phyloP scores from a whole-genome alignment of 306 rosid species.

The Quercus agrifolia region DNA sequence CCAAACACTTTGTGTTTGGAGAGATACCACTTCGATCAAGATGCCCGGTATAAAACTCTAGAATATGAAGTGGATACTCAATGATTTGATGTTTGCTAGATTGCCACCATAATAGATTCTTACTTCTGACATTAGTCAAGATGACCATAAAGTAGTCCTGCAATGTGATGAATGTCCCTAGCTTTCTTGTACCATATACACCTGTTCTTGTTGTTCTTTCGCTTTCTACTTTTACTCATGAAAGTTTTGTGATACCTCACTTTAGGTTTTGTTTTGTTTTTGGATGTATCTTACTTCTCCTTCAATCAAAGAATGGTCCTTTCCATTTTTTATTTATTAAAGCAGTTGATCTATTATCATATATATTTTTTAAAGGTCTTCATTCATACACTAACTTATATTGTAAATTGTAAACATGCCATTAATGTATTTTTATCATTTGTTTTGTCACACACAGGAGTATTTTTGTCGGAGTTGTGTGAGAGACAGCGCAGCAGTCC shows the following conservation, averaged over 20 bases:
- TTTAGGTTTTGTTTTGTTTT: background rate
- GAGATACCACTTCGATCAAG: too few species aligned
- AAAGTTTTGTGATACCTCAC: background rate
- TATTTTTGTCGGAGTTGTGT: conserved; percentile 64
- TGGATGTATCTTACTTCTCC: conserved; percentile 3
- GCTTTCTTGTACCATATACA: background rate
- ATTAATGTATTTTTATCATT: background rate
- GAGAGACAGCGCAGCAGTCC: conserved; percentile 54
- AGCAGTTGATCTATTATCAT: background rate
- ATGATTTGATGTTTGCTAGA: background rate
- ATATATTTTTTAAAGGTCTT: background rate
- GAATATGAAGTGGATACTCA: background rate
- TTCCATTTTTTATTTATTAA: background rate
- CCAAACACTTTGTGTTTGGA: too few species aligned
- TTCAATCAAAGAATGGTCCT: conserved; percentile 12
- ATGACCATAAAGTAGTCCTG: background rate
- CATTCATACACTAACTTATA: too few species aligned
- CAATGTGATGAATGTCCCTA: background rate
- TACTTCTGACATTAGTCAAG: background rate
- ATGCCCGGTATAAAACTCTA: too few species aligned
- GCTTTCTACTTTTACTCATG: background rate
- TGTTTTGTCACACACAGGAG: conserved; percentile 41
- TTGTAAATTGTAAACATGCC: background rate
- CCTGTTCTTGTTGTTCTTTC: conserved; percentile 8
- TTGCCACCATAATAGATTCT: background rate